A percentile compares a stretch with the other conserved stretches of the same genome.
phyloP scores from a whole-genome alignment of 208 protist species.

The Acanthamoeba castellanii region DNA sequence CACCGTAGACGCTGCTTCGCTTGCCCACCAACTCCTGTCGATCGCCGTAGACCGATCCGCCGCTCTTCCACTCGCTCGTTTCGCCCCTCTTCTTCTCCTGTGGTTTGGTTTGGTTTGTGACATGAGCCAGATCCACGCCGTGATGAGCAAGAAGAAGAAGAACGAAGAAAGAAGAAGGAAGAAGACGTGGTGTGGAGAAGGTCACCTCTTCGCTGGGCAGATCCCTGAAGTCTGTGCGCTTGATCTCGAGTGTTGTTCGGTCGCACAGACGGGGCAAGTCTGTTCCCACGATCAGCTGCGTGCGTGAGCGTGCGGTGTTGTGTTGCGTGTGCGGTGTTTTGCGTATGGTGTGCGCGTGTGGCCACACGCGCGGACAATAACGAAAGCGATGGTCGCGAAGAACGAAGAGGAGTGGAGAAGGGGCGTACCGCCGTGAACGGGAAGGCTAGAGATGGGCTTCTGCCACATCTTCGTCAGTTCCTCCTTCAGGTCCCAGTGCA shows the following conservation, averaged over 20 bases:
- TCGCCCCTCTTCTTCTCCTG: conserved; percentile 45
- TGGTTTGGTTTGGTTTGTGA: no score
- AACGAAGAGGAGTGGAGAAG: not conserved
- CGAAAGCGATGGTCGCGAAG: not conserved
- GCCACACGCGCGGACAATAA: conserved; percentile 2
- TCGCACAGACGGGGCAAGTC: conserved; percentile 45
- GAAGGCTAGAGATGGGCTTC: conserved; percentile 12
- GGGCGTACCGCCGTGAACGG: conserved; percentile 14
- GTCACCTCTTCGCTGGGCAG: conserved; percentile 42
- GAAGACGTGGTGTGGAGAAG: not conserved
- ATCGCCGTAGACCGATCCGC: not conserved
- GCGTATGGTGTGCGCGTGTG: not conserved
- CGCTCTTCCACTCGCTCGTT: not conserved
- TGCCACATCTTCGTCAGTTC: conserved; percentile 57
- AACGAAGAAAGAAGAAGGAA: no score
- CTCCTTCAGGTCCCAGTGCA: conserved; percentile 58
- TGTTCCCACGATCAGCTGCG: not conserved
- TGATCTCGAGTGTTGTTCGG: conserved; percentile 30
- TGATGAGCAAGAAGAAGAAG: not conserved
- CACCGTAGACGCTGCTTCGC: not conserved
- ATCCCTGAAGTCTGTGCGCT: conserved; percentile 33
- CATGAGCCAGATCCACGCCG: no score
- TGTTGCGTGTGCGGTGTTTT: not conserved
- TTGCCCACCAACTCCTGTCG: conserved; percentile 17
- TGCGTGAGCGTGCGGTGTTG: not conserved